Conservation (phyloP, 441 rosid genomes). For the Aquilaria agallochum region DNA sequence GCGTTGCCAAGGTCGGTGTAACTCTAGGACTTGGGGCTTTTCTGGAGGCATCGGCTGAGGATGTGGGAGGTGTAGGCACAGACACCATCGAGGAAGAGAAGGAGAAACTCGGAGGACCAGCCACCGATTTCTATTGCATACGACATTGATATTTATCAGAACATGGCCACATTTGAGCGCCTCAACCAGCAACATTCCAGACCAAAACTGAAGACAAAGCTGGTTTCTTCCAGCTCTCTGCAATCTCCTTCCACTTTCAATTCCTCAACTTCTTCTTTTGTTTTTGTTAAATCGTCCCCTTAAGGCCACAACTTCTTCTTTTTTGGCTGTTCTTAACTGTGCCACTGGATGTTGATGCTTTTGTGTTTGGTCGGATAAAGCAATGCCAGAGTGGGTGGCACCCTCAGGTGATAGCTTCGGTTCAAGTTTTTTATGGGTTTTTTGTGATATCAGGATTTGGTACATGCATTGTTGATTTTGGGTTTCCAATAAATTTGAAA, state of each 20-base stretch:
- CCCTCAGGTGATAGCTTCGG: not conserved
- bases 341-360: slow-evolving; percentile 6
- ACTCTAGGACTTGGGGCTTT: slow-evolving; percentile 51
- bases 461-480: slow-evolving; percentile 20
- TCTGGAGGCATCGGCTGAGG: slow-evolving; percentile 62
- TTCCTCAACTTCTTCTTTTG: not conserved
- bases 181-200: too few relatives aligned
- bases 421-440: slow-evolving; percentile 11
- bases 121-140: slow-evolving; percentile 67
- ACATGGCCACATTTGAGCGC: too few relatives aligned
- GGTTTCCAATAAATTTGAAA: slow-evolving; percentile 13
- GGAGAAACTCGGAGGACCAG: slow-evolving; percentile 56
- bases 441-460: slow-evolving; percentile 6
- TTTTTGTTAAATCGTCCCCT: not conserved
- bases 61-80: slow-evolving; percentile 52
- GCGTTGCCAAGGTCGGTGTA: slow-evolving; percentile 56
- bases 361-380: slow-evolving; percentile 6
- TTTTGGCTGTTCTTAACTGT: not conserved
- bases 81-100: slow-evolving; percentile 42
- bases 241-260: not conserved
- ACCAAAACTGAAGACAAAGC: slow-evolving; percentile 19
- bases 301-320: not conserved
- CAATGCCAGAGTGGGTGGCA: not conserved
- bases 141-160: slow-evolving; percentile 35
- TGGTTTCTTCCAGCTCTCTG: slow-evolving; percentile 15